phyloP scores from a whole-genome alignment of 495 filamentous ascomycete species.

The Daldinia decipiens region DNA sequence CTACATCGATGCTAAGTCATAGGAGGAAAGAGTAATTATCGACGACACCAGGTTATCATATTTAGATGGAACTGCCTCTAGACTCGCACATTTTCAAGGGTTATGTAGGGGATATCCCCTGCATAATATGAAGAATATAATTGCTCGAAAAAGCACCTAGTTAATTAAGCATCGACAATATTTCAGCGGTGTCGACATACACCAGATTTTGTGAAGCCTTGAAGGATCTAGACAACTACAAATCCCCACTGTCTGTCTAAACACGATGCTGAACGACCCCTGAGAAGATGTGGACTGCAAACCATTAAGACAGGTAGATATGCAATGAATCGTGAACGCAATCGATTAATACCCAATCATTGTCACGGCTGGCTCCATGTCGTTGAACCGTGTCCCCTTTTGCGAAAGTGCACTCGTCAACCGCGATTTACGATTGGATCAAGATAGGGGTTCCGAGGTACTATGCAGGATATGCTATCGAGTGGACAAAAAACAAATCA shows the following conservation, averaged over 20 bases:
- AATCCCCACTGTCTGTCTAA: background rate
- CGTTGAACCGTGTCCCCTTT: background rate
- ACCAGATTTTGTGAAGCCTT: background rate
- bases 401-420: background rate
- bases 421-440: background rate
- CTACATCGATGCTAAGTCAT: background rate
- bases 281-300: conserved; percentile 1
- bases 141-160: background rate
- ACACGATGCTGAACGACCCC: background rate
- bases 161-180: background rate
- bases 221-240: background rate
- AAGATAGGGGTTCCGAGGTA: background rate
- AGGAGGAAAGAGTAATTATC: background rate
- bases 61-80: background rate
- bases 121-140: background rate
- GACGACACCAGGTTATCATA: background rate
- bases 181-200: conserved; percentile 6
- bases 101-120: background rate
- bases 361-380: background rate
- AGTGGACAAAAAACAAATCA: background rate
- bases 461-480: background rate
- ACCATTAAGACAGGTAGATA: too few species aligned
- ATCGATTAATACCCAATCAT: background rate
- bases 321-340: background rate
- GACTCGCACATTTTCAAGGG: background rate